Evolutionary conservation across 2,329 filamentous ascomycete genomes (phyloP).

Genomic region (Penicillium verrucosum): DNA sequence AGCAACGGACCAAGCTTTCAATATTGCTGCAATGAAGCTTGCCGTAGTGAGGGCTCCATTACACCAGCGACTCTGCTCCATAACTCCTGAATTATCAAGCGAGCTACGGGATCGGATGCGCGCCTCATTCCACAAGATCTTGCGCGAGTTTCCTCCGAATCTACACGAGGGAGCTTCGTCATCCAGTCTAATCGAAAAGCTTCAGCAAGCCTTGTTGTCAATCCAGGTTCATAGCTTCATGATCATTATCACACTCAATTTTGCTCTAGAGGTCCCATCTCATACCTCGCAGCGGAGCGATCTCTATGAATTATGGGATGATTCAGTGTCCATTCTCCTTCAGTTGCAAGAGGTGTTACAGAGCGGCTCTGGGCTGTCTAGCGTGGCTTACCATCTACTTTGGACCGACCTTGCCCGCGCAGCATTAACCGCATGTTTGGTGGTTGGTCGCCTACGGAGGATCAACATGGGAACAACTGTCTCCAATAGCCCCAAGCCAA

Average conservation of each 20-base stretch:
- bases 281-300: not conserved
- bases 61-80: not conserved
- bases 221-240: not conserved
- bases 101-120: not conserved
- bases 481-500: not conserved
- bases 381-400: not conserved
- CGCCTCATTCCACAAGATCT: not conserved
- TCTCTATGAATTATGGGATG: not conserved
- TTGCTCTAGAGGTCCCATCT: not conserved
- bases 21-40: not conserved
- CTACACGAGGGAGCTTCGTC: not conserved
- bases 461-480: not conserved
- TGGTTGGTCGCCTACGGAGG: not conserved
- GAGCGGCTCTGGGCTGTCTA: not conserved
- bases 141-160: not conserved
- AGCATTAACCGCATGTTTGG: not conserved
- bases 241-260: not conserved
- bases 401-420: not conserved
- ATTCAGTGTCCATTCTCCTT: not conserved
- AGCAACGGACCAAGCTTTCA: not conserved
- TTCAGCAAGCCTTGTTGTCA: not conserved
- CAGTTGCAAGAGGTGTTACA: not conserved
- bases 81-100: not conserved
- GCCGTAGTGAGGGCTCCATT: not conserved
- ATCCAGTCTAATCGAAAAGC: not conserved